Evolutionary conservation across 2,329 filamentous ascomycete species (phyloP).

Genomic region (Pyricularia pennisetigena): DNA sequence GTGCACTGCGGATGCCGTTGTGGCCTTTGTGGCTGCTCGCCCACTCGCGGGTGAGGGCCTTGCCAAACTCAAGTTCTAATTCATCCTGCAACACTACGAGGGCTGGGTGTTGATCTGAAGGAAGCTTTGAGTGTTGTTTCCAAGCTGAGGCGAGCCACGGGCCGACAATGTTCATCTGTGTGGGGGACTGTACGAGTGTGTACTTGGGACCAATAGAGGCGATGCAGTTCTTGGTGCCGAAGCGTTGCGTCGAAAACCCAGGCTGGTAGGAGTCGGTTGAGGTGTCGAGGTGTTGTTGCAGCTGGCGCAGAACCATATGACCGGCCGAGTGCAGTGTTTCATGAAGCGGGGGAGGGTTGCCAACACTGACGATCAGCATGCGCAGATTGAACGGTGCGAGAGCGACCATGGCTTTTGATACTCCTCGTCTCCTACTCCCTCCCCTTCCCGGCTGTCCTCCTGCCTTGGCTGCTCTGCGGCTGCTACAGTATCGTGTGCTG

Average conservation of each 20-base stretch:
- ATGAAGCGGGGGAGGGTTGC: conserved; percentile 69
- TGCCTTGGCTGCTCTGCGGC: not conserved
- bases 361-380: conserved; percentile 77
- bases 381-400: conserved; percentile 24
- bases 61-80: conserved; percentile 62
- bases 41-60: conserved; percentile 55
- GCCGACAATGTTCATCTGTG: conserved; percentile 79
- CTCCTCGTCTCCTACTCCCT: not conserved
- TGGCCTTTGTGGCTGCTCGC: conserved; percentile 58
- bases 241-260: conserved; percentile 32
- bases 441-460: not conserved
- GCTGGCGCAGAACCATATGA: conserved; percentile 60
- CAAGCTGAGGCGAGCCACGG: conserved; percentile 58
- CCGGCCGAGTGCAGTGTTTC: conserved; percentile 81
- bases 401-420: not conserved
- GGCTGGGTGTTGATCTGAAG: conserved; percentile 21
- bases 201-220: conserved; percentile 40
- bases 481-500: not conserved
- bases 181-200: conserved; percentile 65
- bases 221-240: conserved; percentile 40
- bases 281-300: conserved; percentile 39
- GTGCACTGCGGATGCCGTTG: conserved; percentile 64
- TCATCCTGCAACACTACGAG: conserved; percentile 86
- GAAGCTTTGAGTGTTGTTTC: conserved; percentile 19
- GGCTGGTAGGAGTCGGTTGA: conserved; percentile 25